phyloP scores from a whole-genome alignment of 2,329 filamentous ascomycete genomes.

The Exophiala bonariae region DNA sequence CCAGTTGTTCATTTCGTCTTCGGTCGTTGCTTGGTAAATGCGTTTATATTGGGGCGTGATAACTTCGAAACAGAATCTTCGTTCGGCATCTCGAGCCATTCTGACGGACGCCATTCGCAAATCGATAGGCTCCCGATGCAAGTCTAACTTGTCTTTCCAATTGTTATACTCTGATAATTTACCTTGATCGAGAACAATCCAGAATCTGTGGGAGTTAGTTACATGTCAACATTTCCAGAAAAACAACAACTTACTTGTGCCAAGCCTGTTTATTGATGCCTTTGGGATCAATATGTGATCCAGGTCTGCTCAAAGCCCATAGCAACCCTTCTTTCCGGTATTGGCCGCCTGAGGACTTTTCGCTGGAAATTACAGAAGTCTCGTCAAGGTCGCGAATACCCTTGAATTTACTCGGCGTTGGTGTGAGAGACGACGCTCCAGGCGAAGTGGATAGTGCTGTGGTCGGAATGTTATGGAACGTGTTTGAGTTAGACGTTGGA shows the following conservation, averaged over 20 bases:
- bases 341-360: constrained; percentile 53
- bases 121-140: constrained; percentile 98
- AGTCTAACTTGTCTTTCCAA: constrained; percentile 95
- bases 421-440: constrained; percentile 34
- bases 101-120: constrained; percentile 94
- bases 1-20: constrained; percentile 98
- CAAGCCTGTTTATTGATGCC: constrained; percentile 95
- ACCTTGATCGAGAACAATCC: constrained; percentile 96
- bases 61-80: constrained; percentile 96
- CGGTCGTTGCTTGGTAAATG: constrained; percentile 95
- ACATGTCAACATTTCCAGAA: not conserved
- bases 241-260: constrained; percentile 76
- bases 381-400: constrained; percentile 92
- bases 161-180: constrained; percentile 98
- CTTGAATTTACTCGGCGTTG: constrained; percentile 68
- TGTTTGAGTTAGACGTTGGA: constrained; percentile 31
- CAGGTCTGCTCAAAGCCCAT: constrained; percentile 90
- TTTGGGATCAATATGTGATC: constrained; percentile 91
- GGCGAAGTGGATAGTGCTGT: constrained; percentile 41
- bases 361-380: constrained; percentile 60
- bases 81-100: constrained; percentile 90
- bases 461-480: constrained; percentile 25
- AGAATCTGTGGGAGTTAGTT: constrained; percentile 66
- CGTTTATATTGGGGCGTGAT: constrained; percentile 95
- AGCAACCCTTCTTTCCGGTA: constrained; percentile 90